Percentiles rank a stretch among this genome's conserved stretches.
These are phyloP conservation scores for Tricholoma sp. DNA, from an alignment of 768 basidiomycete genomes.

Conservation along the genomic window DNA sequence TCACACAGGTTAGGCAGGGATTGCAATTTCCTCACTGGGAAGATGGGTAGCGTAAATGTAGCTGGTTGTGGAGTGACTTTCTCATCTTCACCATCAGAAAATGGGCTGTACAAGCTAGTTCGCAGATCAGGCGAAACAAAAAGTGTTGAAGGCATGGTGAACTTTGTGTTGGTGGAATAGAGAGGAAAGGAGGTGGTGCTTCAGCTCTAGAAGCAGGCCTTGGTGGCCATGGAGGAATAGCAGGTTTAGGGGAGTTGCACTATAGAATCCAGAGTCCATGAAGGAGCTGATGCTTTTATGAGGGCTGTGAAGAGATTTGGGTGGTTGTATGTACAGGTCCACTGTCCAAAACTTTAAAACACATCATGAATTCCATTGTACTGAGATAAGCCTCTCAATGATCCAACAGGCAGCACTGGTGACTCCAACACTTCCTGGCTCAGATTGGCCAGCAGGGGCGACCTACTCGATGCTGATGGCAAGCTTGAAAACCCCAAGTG, in stretches of 20 bases:
- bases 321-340: conserved; percentile 7
- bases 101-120: conserved; percentile 18
- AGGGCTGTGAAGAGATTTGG: conserved; percentile 5
- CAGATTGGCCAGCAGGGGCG: neutral
- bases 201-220: conserved; percentile 8
- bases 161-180: no score
- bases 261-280: conserved; percentile 1
- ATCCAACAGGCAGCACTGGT: conserved; percentile 30
- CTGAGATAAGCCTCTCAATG: conserved; percentile 32
- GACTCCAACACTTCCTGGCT: conserved; percentile 12
- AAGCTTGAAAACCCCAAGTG: conserved; percentile 11
- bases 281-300: conserved; percentile 6
- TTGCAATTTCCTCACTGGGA: conserved; percentile 10
- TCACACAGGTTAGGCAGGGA: neutral
- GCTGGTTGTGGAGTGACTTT: conserved; percentile 1
- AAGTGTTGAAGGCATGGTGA: conserved; percentile 2
- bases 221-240: conserved; percentile 21
- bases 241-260: conserved; percentile 12
- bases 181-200: neutral
- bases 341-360: conserved; percentile 7
- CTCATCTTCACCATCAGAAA: conserved; percentile 17
- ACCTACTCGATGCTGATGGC: neutral
- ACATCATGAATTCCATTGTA: neutral
- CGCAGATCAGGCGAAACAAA: conserved; percentile 11
- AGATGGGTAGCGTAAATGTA: conserved; percentile 13